A percentile compares a stretch with the other conserved stretches of the same genome.
Evolutionary conservation across 108 stramenopile genomes (phyloP).

Genomic region (Parietichytrium sp.): DNA sequence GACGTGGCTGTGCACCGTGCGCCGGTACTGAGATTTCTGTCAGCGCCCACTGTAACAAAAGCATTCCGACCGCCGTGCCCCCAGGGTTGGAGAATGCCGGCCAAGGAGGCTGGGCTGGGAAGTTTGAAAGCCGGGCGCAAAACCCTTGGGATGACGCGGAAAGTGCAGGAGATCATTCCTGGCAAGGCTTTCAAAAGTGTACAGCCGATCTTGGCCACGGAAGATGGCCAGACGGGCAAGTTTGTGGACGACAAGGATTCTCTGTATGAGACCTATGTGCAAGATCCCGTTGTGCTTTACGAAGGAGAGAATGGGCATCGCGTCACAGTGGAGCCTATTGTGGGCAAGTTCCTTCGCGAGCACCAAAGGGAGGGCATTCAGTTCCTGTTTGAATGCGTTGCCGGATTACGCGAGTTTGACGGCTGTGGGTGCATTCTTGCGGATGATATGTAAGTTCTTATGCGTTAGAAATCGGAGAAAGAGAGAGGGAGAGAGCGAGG

Average conservation of each 20-base stretch:
- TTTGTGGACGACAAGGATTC: neutral
- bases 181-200: no score
- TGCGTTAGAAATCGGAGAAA: constrained; percentile 39
- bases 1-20: constrained; percentile 33
- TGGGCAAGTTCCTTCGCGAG: constrained; percentile 92
- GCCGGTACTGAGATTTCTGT: constrained; percentile 11
- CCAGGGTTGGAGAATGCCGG: constrained; percentile 20
- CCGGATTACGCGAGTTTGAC: constrained; percentile 73
- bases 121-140: neutral
- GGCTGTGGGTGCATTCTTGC: constrained; percentile 82
- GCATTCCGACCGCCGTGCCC: constrained; percentile 22
- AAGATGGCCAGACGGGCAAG: neutral
- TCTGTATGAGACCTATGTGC: neutral
- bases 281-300: constrained; percentile 1
- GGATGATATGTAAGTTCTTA: constrained; percentile 90
- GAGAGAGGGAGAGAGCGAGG: neutral
- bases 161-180: no score
- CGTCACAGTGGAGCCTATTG: constrained; percentile 80
- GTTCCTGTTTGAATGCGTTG: constrained; percentile 95
- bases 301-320: neutral
- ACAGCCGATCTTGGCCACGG: no score
- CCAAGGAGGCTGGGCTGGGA: neutral
- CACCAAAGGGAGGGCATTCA: constrained; percentile 96
- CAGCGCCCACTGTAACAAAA: neutral
- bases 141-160: neutral